Base-by-base conservation (phyloP, 2,329 filamentous ascomycete species). In the Trichophyton equinum region DNA sequence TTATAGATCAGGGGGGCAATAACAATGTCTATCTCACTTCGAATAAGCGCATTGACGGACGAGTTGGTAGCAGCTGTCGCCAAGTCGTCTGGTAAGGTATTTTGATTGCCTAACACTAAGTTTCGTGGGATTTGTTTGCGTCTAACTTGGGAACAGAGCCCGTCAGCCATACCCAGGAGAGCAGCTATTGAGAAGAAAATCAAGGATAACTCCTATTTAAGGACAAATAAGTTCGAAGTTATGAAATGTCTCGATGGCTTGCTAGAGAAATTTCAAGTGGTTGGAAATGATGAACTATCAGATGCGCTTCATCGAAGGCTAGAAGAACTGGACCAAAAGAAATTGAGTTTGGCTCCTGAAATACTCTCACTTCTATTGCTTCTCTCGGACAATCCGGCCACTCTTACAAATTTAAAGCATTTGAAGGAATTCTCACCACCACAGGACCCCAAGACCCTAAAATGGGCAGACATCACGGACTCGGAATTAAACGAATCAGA, bases 241-340 rank as follows among this genome's bases (percentile, higher is more conserved):
- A 76, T 81, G 44, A 80, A 80, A 42, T 80, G 79, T 40, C 77
- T 92, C 1, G 78, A 83, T 57, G 88, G 88, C 0, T 78, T 96
- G 2, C 86, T 91, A 66, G 94, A 97, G 75, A 91, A 92, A 67
- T 94, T 96, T 67, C 82, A 85, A 36, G 81, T 97, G 60, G 80
- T 89, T 56, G 86, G 88, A 68, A 84, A 88, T 64, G 91, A 96
- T 67, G 84, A 83, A 44, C 76, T 96, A 27, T 89, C 90, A 11
- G 85, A 91, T 70, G 85, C 84, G 4, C 75, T 91, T 40, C 75
- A 78, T 44, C 69, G 71, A 49, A 80, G 87, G 40, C 72, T 90
- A 13, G 75, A 80, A 44, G 81, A 85, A 62, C 73, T 96, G 20
- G 75, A 80, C 9, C 69, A 74, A 36, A 71, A 74, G 13, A 77